Conservation (phyloP, 495 filamentous ascomycete genomes). For the Neurospora hispaniola region DNA sequence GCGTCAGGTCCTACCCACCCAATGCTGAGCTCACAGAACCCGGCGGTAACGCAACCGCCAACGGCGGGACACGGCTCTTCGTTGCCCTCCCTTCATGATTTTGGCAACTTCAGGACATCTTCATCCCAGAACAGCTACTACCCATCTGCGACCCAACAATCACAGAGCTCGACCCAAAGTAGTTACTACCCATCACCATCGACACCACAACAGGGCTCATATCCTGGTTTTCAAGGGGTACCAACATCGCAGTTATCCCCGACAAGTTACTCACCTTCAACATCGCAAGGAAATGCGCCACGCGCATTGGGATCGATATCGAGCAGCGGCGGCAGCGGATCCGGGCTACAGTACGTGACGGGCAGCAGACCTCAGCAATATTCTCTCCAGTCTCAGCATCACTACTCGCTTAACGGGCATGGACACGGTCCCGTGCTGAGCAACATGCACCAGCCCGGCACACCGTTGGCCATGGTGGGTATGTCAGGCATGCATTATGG, state of each 20-base stretch:
- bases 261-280: slow-evolving; percentile 2
- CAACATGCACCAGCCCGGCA: slow-evolving; percentile 63
- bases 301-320: slow-evolving; percentile 38
- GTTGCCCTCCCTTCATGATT: slow-evolving; percentile 1
- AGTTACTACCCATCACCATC: slow-evolving; percentile 50
- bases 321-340: slow-evolving; percentile 18
- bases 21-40: slow-evolving; percentile 13
- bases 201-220: slow-evolving; percentile 50
- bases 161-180: slow-evolving; percentile 33
- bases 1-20: slow-evolving; percentile 12
- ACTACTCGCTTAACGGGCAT: slow-evolving; percentile 3
- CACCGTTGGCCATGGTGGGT: slow-evolving; percentile 58
- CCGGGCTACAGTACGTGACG: not conserved
- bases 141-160: not conserved
- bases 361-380: not conserved
- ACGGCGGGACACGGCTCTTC: slow-evolving; percentile 27
- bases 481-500: slow-evolving; percentile 42
- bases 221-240: slow-evolving; percentile 41
- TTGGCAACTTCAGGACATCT: slow-evolving; percentile 47
- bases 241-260: slow-evolving; percentile 26
- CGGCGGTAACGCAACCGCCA: slow-evolving; percentile 42
- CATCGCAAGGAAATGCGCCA: slow-evolving; percentile 4
- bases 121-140: slow-evolving; percentile 1
- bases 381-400: not conserved
- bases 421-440: slow-evolving; percentile 63